Evolutionary conservation across 768 basidiomycete genomes (phyloP), one percentile per base, ranked within the genome.

Genomic region (Suillus hirtellus): DNA sequence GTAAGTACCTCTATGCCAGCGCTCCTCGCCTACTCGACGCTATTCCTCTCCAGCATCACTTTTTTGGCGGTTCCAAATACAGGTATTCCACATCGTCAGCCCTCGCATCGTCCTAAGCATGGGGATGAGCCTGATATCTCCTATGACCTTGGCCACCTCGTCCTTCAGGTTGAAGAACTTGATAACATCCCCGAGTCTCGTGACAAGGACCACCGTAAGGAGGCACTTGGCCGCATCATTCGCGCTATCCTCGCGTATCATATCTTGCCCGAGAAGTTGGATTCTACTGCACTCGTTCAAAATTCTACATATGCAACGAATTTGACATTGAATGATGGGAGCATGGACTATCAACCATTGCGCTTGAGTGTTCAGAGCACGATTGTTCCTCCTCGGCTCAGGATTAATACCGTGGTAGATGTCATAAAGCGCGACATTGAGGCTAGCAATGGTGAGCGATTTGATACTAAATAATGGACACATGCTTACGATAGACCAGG

Each of bases 221-320:
- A 86, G 70, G 79, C 83, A 53, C 73, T 91, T 69, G 84, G 84
- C 66, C 76, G 78, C 60, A 80, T 89, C 63, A 68, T 88, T 35
- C 80, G 77, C 17, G 80, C 81, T 47, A 79, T 89, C 37, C 72
- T 88, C 21, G 77, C 80, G 24, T 90, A 87, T 72, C 86, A 86
- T 70, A 81, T 83, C 52, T 73, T 90, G 10, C 81, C 82, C 34
- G 66, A 72, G 60, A 74, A 73, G 59, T 73, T 73, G 63, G 73
- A 78, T 61, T 70, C 74, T 1, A 62, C 66, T 15, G 76, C 77
- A 14, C 78, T 89, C 21, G 78, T 79, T 10, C 74, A 78, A 67
- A 87, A 88, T 70, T 80, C 79, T 6, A 89, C 88, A 0, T 81
- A 80, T 59, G 76, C 83, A 9, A 84, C 84, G 1, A 75, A 78